Evolutionary conservation across 2,329 filamentous ascomycete genomes (phyloP).

Genomic region (Aureobasidium namibiae): DNA sequence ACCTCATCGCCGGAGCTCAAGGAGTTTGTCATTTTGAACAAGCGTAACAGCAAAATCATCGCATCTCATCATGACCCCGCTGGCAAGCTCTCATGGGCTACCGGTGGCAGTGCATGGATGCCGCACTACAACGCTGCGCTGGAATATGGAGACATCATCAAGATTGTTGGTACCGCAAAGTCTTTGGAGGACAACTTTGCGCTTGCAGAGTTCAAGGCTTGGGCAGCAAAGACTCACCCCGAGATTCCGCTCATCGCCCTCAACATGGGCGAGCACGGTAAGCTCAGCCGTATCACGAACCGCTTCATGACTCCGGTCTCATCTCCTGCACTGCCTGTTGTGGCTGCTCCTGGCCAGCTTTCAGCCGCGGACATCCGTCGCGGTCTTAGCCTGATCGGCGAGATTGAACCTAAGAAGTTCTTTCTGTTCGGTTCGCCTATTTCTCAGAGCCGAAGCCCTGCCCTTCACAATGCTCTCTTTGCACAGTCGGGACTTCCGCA

Average conservation of each 20-base stretch:
- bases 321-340: slow-evolving; percentile 80
- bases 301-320: slow-evolving; percentile 91
- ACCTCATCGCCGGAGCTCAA: slow-evolving; percentile 72
- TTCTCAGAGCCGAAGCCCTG: slow-evolving; percentile 71
- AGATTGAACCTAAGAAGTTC: slow-evolving; percentile 68
- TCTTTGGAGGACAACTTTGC: slow-evolving; percentile 78
- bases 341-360: slow-evolving; percentile 87
- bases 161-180: slow-evolving; percentile 77
- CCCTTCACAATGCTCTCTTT: slow-evolving; percentile 85
- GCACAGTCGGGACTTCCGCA: slow-evolving; percentile 70
- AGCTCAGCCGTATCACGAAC: slow-evolving; percentile 85
- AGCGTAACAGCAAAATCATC: slow-evolving; percentile 74
- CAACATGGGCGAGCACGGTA: slow-evolving; percentile 86
- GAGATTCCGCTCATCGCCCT: slow-evolving; percentile 78
- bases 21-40: slow-evolving; percentile 40
- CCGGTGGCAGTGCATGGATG: slow-evolving; percentile 65
- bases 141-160: slow-evolving; percentile 87
- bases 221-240: slow-evolving; percentile 63
- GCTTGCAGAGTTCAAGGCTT: slow-evolving; percentile 70
- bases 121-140: slow-evolving; percentile 82
- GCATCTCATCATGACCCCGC: slow-evolving; percentile 90
- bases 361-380: slow-evolving; percentile 81
- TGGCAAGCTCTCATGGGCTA: slow-evolving; percentile 73
- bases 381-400: slow-evolving; percentile 68
- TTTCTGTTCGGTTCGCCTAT: slow-evolving; percentile 86